Percentiles rank a stretch among this genome's conserved stretches.
Evolutionary conservation across 2,329 filamentous ascomycete genomes (phyloP).

Genomic region (Penicillium sp.): DNA sequence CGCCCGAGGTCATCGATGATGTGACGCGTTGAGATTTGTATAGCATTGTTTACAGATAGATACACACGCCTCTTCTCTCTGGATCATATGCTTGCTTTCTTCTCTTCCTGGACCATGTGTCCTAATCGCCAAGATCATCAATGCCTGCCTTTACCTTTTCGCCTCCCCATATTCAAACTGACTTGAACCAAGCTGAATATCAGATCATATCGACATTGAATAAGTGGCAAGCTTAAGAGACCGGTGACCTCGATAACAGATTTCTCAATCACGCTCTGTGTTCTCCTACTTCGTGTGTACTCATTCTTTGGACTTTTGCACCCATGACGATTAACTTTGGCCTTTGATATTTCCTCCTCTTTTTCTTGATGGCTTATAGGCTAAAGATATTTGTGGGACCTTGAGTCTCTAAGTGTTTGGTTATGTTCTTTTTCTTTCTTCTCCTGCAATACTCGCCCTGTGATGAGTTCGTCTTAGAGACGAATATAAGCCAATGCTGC

Average conservation of each 20-base stretch:
- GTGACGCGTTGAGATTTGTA: not conserved
- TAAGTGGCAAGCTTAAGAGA: no score
- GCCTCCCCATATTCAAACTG: no score
- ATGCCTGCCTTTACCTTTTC: not conserved
- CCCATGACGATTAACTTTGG: not conserved
- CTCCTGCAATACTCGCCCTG: not conserved
- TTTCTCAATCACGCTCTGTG: not conserved
- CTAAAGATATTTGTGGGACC: not conserved
- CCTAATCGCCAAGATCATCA: not conserved
- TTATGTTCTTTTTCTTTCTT: not conserved
- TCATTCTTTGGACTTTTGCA: no score
- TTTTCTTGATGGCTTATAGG: not conserved
- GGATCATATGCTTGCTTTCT: not conserved
- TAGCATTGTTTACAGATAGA: not conserved
- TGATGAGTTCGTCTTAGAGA: slow-evolving; percentile 7
- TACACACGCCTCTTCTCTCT: not conserved
- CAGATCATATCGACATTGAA: not conserved
- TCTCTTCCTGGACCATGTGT: not conserved
- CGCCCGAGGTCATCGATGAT: not conserved
- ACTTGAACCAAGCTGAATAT: not conserved
- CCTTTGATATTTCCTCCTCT: not conserved
- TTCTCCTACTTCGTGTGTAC: not conserved
- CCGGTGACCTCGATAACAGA: no score
- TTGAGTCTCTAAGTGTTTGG: not conserved
- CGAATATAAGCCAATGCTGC: slow-evolving; percentile 13